These are phyloP conservation scores for Apiospora pterosperma DNA, from an alignment of 2,329 filamentous ascomycete genomes.

Conservation along the genomic window DNA sequence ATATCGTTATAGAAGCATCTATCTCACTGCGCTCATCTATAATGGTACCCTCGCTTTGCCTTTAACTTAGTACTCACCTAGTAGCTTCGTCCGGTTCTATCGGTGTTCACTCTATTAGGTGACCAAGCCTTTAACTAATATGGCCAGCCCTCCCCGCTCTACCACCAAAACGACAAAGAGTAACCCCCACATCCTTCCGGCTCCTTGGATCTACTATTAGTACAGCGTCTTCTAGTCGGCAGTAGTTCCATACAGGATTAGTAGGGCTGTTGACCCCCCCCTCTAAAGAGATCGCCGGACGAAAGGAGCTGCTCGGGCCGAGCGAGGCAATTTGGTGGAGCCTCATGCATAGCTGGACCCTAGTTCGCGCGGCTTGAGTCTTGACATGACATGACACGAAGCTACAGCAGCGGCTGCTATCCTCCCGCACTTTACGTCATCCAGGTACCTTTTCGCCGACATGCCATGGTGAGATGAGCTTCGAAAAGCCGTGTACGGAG, in stretches of 20 bases:
- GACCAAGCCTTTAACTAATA: too few relatives aligned
- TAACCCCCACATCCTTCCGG: neutral
- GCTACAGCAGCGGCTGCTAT: neutral
- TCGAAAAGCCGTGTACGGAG: neutral
- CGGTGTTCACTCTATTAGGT: too few relatives aligned
- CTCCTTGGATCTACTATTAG: neutral
- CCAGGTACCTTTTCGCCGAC: neutral
- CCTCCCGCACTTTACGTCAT: neutral
- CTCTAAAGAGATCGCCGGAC: neutral
- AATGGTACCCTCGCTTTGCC: too few relatives aligned
- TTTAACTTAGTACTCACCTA: too few relatives aligned
- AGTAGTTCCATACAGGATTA: neutral
- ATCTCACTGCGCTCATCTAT: too few relatives aligned
- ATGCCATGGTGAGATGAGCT: neutral
- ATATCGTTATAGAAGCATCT: too few relatives aligned
- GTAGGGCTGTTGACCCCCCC: too few relatives aligned
- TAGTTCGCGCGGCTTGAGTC: neutral
- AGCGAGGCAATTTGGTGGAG: constrained; percentile 6
- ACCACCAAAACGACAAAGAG: neutral
- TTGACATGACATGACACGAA: neutral
- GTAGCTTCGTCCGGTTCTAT: too few relatives aligned
- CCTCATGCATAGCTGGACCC: neutral
- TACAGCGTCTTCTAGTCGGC: neutral
- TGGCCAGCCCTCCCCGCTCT: neutral
- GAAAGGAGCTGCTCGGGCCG: constrained; percentile 5